Evolutionary conservation across 75 land plant species (phyloP).

Genomic region (Isoetes taiwanensis): DNA sequence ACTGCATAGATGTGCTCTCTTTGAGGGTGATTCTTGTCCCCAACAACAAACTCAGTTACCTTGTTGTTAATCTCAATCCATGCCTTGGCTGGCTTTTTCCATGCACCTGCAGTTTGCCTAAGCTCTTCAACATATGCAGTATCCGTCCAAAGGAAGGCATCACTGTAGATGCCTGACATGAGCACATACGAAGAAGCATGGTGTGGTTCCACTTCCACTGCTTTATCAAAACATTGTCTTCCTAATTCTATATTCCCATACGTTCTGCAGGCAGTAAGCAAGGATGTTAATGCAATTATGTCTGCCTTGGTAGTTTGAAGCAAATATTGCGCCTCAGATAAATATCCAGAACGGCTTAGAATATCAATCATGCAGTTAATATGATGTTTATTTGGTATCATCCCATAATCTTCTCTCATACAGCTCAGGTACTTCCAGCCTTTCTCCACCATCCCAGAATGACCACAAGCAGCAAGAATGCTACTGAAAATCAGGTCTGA

Average conservation of each 20-base stretch:
- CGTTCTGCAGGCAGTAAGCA: background rate
- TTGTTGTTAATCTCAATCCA: slow-evolving; percentile 15
- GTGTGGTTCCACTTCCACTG: background rate
- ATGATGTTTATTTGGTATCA: too few species aligned
- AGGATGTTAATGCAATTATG: background rate
- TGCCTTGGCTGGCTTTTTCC: slow-evolving; percentile 12
- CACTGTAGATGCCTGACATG: background rate
- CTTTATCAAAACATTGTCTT: background rate
- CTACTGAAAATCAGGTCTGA: too few species aligned
- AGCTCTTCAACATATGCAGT: background rate
- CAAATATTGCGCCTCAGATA: too few species aligned
- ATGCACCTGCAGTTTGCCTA: background rate
- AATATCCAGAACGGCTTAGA: too few species aligned
- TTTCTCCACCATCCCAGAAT: too few species aligned
- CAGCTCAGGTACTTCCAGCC: too few species aligned
- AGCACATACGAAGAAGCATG: background rate
- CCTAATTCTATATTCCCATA: background rate
- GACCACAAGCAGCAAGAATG: too few species aligned
- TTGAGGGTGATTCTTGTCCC: slow-evolving; percentile 24
- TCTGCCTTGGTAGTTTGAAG: too few species aligned
- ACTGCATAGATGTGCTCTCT: slow-evolving; percentile 10
- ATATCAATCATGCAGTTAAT: too few species aligned
- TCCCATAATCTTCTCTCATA: too few species aligned
- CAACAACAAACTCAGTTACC: slow-evolving; percentile 15
- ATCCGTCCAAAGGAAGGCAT: background rate